phyloP scores from a whole-genome alignment of 2,329 filamentous ascomycete genomes.

The Alternaria angustiovoidea region DNA sequence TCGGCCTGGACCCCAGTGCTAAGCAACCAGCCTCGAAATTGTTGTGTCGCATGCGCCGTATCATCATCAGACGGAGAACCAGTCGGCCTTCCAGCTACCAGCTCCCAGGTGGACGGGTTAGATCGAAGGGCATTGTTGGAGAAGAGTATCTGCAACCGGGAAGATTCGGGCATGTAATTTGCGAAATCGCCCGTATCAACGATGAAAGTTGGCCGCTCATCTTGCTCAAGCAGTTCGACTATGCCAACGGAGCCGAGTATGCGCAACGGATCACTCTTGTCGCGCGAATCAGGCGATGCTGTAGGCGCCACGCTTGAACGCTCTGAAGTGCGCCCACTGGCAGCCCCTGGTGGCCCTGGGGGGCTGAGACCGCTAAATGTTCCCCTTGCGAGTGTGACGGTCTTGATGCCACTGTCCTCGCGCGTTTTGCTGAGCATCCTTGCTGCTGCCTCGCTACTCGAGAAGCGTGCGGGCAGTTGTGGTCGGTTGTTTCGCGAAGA shows the following conservation, averaged over 20 bases:
- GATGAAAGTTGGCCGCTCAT: slow-evolving; percentile 78
- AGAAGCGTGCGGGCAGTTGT: slow-evolving; percentile 63
- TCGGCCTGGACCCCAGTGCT: slow-evolving; percentile 63
- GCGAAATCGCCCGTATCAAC: slow-evolving; percentile 69
- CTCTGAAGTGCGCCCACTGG: slow-evolving; percentile 63
- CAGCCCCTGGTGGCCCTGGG: slow-evolving; percentile 56
- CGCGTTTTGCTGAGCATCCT: slow-evolving; percentile 64
- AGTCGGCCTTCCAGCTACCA: slow-evolving; percentile 59
- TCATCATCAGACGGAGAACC: slow-evolving; percentile 49
- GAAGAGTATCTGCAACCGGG: slow-evolving; percentile 69
- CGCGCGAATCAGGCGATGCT: slow-evolving; percentile 62
- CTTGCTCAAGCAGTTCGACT: slow-evolving; percentile 77
- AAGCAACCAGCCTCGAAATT: slow-evolving; percentile 76
- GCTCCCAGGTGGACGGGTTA: slow-evolving; percentile 63
- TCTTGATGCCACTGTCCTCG: slow-evolving; percentile 61
- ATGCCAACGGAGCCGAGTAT: slow-evolving; percentile 71
- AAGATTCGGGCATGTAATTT: slow-evolving; percentile 60
- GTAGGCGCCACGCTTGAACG: slow-evolving; percentile 61
- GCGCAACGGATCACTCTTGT: slow-evolving; percentile 60
- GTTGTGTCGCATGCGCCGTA: slow-evolving; percentile 38
- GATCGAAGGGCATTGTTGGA: slow-evolving; percentile 72
- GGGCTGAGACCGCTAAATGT: slow-evolving; percentile 52
- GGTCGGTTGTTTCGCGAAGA: slow-evolving; percentile 55
- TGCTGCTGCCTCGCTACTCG: slow-evolving; percentile 64
- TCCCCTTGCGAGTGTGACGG: slow-evolving; percentile 60